These are phyloP conservation scores for Aspergillus felis DNA, from an alignment of 2,329 filamentous ascomycete genomes.

Conservation along the genomic window DNA sequence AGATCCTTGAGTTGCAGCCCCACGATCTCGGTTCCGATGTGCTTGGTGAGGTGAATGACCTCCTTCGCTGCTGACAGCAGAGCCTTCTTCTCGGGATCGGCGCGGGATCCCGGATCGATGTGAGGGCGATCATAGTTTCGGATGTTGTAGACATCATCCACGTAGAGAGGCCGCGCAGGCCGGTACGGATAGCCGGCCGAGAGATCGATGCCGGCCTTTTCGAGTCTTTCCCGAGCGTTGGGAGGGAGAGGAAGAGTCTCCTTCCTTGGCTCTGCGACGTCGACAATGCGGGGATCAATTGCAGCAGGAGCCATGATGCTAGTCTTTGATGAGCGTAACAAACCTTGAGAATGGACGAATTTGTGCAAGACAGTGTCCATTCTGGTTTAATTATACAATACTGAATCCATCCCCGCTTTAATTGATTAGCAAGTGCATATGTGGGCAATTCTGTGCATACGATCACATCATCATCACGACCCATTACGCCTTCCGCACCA, in stretches of 20 bases:
- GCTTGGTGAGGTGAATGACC: conserved; percentile 57
- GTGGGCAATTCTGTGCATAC: neutral
- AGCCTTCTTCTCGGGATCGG: conserved; percentile 61
- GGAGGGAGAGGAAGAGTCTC: conserved; percentile 61
- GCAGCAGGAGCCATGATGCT: conserved; percentile 54
- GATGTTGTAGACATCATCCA: conserved; percentile 67
- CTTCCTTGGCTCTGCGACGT: conserved; percentile 60
- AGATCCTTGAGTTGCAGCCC: conserved; percentile 62
- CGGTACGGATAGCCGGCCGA: conserved; percentile 69
- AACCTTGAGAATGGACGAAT: too few species aligned
- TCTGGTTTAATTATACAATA: neutral
- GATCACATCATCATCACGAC: conserved; percentile 30
- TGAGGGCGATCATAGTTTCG: conserved; percentile 54
- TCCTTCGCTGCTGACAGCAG: conserved; percentile 60
- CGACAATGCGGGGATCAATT: conserved; percentile 60
- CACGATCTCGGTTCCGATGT: conserved; percentile 63
- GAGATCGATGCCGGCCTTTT: conserved; percentile 66
- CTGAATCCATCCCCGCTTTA: neutral
- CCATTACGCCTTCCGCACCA: conserved; percentile 25
- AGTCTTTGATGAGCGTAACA: neutral
- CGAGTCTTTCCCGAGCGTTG: conserved; percentile 54
- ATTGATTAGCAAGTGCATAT: neutral
- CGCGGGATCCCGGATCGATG: conserved; percentile 60
- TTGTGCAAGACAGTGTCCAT: neutral
- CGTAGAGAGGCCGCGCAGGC: conserved; percentile 61